Evolutionary conservation across 2,329 filamentous ascomycete species (phyloP), one percentile per base, ranked within the genome.

Genomic region (Ophiognomonia clavigignenti-juglandacearum): DNA sequence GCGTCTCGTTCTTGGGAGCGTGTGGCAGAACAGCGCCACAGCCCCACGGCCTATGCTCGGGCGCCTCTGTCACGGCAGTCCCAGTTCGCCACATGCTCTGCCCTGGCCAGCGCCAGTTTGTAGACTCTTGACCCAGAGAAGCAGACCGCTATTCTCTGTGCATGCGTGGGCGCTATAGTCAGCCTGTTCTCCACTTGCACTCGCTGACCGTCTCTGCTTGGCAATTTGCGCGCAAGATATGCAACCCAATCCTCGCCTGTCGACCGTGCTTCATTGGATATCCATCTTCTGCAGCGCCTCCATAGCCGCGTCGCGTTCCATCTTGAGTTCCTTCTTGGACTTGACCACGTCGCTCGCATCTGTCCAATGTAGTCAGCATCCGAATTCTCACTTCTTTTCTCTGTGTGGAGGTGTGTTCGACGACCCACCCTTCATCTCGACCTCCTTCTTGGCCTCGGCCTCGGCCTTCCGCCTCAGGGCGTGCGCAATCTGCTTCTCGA

Each of bases 401-500:
- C 7, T 13, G 14, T 16, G n/a, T 27, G 31, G 8, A 18, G n/a
- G n/a, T n/a, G n/a, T n/a, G n/a, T n/a, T n/a, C n/a, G n/a, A n/a
- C n/a, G 11, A 47, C 50, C n/a, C 4, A 50, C 50, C 50, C 43
- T 52, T 35, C 50, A 44, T 47, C 29, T 50, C 50, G 0, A 36
- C 37, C 50, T 52, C 43, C 24, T 34, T 23, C 19, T 45, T 34
- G 24, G 44, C 75, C 34, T 71, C 71, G 2, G 61, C 69, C 52
- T 70, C 74, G 59, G 70, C 70, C 63, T 73, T 77, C 50, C 78
- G 66, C 67, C 72, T 71, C 46, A 78, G 47, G 16, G 74, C 77
- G 54, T 79, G 67, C 2, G 66, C 69, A 61, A 77, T 58, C 64
- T 72, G 70, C 67, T 73, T 71, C 60, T 80, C 72, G 31, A 80